Evolutionary conservation across 1,284 basidiomycete species (phyloP).

Genomic region (Ganoderma leucocontextum): DNA sequence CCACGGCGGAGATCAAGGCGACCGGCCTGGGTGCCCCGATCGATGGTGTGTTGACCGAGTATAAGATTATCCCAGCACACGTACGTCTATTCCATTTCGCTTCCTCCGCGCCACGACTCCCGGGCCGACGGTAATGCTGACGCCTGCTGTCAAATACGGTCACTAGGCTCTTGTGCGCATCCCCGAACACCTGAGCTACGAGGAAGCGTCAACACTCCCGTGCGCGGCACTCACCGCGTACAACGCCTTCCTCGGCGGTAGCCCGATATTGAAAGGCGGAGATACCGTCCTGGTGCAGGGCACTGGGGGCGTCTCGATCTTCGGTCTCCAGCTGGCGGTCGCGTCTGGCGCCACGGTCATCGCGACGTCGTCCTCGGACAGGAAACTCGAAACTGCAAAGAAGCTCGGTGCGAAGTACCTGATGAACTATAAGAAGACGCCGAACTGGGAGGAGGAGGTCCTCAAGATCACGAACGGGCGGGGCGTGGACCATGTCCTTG

Average conservation of each 20-base stretch:
- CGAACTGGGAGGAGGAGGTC: conserved; percentile 52
- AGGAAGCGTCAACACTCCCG: conserved; percentile 43
- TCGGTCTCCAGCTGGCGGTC: conserved; percentile 49
- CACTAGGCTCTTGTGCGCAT: conserved; percentile 41
- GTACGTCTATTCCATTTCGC: conserved; percentile 51
- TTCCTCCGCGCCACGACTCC: conserved; percentile 43
- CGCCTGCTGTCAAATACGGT: background rate
- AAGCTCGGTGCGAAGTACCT: conserved; percentile 46
- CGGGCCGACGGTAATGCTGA: background rate
- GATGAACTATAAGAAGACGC: conserved; percentile 50
- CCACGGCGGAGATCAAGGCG: conserved; percentile 32
- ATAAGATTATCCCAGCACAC: conserved; percentile 42
- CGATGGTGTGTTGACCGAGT: conserved; percentile 66
- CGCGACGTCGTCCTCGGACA: conserved; percentile 53
- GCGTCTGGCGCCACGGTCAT: conserved; percentile 51
- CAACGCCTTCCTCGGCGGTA: conserved; percentile 48
- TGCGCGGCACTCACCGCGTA: conserved; percentile 50
- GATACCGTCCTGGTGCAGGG: conserved; percentile 48
- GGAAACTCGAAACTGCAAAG: conserved; percentile 47
- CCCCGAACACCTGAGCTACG: conserved; percentile 46
- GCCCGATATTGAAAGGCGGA: conserved; percentile 38
- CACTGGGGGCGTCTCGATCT: conserved; percentile 48
- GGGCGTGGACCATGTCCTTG: conserved; percentile 55
- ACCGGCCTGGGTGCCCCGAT: conserved; percentile 56
- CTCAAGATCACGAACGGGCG: conserved; percentile 43